Evolutionary conservation across 208 protist species (phyloP), one percentile per base, ranked within the genome.

Genomic region (Acanthamoeba lenticulata): DNA sequence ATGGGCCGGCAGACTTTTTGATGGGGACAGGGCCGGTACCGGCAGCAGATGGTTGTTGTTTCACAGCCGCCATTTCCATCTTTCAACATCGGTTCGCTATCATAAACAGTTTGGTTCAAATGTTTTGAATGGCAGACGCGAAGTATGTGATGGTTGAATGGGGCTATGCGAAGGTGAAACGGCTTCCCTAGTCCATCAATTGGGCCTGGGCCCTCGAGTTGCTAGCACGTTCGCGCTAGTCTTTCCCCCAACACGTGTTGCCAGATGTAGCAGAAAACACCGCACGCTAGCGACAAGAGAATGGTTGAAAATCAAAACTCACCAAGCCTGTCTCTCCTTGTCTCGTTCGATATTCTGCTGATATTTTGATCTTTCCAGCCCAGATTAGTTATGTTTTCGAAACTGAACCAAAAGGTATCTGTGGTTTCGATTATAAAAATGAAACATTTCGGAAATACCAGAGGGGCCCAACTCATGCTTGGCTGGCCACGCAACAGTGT

Each of bases 1-100:
- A 5, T 19, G 47, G 9, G 47, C 9, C 47, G 47, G 47, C n/a
- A 29, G n/a, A n/a, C 36, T 77, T 77, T 15, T 77, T 77, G 27
- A 45, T 38, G 67, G 67, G 67, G 67, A 15, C 62, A 21, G 34
- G 11, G n/a, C 32, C 67, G 36, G 67, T 29, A 34, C 57, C 57
- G 57, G 57, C 57, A 65, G 52, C 52, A 60, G 52, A 60, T 13
- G 57, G 34, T 15, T 19, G 57, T 65, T 34, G 67, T 77, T 77
- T 72, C 62, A 27, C 67, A 44, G 67, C 36, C 67, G 36, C 67
- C 67, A n/a, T 77, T 77, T 77, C 67, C 67, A 77, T 77, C 67
- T 19, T 67, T 60, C 42, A n/a, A 77, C 67, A 77, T 77, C 67
- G 34, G 67, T 44, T 77, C 36, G 29, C 13, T 17, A 77, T 77